These are phyloP conservation scores for Fomitopsis betulina DNA, from an alignment of 1,284 basidiomycete genomes.

Conservation along the genomic window DNA sequence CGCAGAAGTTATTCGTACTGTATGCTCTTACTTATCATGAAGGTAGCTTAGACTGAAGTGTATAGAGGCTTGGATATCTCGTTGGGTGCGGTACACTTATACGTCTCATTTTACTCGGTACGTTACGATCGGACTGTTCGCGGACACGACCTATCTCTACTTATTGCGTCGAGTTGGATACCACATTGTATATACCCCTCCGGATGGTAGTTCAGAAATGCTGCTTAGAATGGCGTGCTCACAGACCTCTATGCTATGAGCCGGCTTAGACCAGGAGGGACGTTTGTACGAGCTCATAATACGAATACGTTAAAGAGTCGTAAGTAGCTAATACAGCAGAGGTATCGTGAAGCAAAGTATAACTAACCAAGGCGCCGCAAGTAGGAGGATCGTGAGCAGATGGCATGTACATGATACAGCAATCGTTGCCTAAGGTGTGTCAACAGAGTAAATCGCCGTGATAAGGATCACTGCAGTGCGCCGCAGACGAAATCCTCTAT, in stretches of 20 bases:
- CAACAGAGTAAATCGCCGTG: background rate
- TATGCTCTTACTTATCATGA: background rate
- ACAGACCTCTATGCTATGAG: no score
- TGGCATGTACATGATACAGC: background rate
- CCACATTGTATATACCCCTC: background rate
- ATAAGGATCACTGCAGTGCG: background rate
- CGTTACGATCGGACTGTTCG: background rate
- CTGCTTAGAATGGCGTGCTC: no score
- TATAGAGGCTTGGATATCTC: background rate
- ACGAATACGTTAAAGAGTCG: background rate
- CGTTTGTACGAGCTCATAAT: no score
- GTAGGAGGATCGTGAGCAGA: background rate
- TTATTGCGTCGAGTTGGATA: background rate
- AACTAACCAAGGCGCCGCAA: background rate
- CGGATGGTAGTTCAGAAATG: no score
- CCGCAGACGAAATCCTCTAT: constrained; percentile 9
- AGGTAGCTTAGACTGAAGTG: background rate
- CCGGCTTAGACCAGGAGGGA: no score
- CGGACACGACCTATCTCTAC: background rate
- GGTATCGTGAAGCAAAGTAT: background rate
- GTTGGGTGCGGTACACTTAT: background rate
- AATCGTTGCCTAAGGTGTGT: background rate
- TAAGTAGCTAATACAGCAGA: background rate
- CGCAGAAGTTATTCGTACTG: background rate
- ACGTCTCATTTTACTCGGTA: background rate